Conservation (phyloP, 202 grass and related monocot species). For the Setaria italica region DNA sequence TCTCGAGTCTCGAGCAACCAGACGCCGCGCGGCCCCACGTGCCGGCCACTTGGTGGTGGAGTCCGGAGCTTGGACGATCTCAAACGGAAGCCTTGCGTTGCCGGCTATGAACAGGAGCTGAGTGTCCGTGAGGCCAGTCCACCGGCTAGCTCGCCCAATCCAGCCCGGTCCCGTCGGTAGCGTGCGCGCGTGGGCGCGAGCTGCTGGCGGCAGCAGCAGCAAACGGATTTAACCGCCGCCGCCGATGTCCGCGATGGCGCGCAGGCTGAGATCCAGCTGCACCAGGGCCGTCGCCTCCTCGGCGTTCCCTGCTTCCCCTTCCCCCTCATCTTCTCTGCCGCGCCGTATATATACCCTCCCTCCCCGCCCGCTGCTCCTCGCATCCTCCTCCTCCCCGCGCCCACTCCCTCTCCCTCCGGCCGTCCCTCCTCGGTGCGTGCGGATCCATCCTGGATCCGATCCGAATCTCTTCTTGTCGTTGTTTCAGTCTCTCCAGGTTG, state of each 20-base stretch:
- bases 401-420: background rate
- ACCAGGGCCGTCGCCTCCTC: slow-evolving; percentile 26
- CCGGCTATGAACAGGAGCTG: slow-evolving; percentile 1
- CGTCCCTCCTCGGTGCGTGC: slow-evolving; percentile 1
- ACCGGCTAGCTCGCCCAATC: background rate
- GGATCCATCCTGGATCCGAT: background rate
- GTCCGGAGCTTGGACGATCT: background rate
- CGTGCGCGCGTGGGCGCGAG: background rate
- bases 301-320: too few relatives aligned
- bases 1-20: background rate
- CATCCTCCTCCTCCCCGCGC: background rate
- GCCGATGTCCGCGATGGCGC: slow-evolving; percentile 37
- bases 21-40: too few relatives aligned
- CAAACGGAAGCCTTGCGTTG: background rate
- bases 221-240: slow-evolving; percentile 36
- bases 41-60: background rate
- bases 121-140: background rate
- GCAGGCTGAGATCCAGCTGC: slow-evolving; percentile 26
- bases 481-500: too few relatives aligned
- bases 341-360: slow-evolving; percentile 50
- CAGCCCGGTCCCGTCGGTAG: background rate
- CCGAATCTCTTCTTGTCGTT: too few relatives aligned
- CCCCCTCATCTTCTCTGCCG: background rate
- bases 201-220: background rate
- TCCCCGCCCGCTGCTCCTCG: slow-evolving; percentile 19